phyloP scores from a whole-genome alignment of 2,329 filamentous ascomycete species.

The Nakataea oryzae region DNA sequence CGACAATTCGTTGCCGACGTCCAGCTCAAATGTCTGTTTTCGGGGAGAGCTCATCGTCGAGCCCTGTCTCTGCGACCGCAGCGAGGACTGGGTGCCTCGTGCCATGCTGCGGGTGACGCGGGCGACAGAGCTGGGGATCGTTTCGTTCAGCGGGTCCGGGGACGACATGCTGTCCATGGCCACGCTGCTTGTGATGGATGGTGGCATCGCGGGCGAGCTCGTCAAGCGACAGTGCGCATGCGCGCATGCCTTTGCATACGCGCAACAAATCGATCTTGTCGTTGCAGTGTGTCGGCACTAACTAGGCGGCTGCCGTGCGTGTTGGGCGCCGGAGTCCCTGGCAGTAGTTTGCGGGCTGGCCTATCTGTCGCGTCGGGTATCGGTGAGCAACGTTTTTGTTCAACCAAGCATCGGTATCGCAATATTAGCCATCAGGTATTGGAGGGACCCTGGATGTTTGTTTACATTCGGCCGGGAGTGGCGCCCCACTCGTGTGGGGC shows the following conservation, averaged over 20 bases:
- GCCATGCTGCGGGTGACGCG: slow-evolving; percentile 31
- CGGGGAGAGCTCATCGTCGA: slow-evolving; percentile 31
- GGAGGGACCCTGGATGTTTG: not conserved
- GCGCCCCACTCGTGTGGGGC: not conserved
- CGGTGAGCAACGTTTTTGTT: not conserved
- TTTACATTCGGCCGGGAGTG: not conserved
- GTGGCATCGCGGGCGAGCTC: not conserved
- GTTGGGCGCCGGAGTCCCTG: not conserved
- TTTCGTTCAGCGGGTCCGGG: slow-evolving; percentile 37
- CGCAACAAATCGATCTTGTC: not conserved
- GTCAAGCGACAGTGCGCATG: not conserved
- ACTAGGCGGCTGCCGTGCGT: not conserved
- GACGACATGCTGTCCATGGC: slow-evolving; percentile 35
- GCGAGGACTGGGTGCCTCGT: slow-evolving; percentile 29
- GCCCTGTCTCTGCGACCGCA: slow-evolving; percentile 24
- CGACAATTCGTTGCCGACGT: slow-evolving; percentile 37
- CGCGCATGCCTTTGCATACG: not conserved
- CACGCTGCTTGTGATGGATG: not conserved
- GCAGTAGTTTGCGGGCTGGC: not conserved
- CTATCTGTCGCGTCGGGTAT: not conserved
- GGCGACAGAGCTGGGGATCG: slow-evolving; percentile 19
- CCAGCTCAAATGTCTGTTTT: slow-evolving; percentile 46
- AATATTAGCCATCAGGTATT: not conserved
- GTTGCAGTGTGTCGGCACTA: not conserved
- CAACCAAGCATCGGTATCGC: not conserved